Conservation (phyloP, 495 filamentous ascomycete species). For the Penicillium salamii region DNA sequence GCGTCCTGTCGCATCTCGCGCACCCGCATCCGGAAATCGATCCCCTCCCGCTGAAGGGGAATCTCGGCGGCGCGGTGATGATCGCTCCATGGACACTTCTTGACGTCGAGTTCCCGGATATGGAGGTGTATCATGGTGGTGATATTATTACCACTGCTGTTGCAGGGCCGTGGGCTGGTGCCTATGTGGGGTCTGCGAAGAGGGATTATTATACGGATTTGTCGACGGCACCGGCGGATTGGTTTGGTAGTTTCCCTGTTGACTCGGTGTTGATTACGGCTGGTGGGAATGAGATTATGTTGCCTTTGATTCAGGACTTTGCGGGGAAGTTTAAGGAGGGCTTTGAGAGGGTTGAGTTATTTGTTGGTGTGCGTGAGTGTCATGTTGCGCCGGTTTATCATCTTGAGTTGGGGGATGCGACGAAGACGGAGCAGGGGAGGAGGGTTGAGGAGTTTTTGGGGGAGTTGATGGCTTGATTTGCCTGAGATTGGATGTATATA, state of each 20-base stretch:
- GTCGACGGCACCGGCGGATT: conserved; percentile 45
- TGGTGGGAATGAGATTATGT: conserved; percentile 57
- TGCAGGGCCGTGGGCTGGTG: conserved; percentile 43
- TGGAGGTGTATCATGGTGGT: conserved; percentile 44
- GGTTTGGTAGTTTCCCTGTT: conserved; percentile 51
- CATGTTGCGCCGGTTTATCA: conserved; percentile 47
- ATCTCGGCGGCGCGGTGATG: conserved; percentile 49
- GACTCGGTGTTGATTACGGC: conserved; percentile 50
- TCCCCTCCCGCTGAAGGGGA: conserved; percentile 14
- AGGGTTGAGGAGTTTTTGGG: conserved; percentile 30
- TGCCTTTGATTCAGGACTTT: conserved; percentile 56
- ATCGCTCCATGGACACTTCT: conserved; percentile 59
- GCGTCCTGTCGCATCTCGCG: conserved; percentile 57
- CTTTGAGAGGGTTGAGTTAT: conserved; percentile 34
- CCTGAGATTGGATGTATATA: not conserved
- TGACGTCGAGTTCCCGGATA: conserved; percentile 35
- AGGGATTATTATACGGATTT: conserved; percentile 58
- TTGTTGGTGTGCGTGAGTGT: conserved; percentile 37
- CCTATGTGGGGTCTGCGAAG: conserved; percentile 44
- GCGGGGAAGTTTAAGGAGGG: conserved; percentile 36
- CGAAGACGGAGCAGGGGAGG: conserved; percentile 41
- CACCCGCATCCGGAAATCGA: conserved; percentile 57
- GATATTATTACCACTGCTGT: conserved; percentile 48
- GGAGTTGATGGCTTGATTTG: conserved; percentile 14
- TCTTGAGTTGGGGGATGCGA: conserved; percentile 32